Percentiles rank a stretch among this genome's conserved stretches.
phyloP scores from a whole-genome alignment of 768 basidiomycete species.

The Russula griseocarnosa region DNA sequence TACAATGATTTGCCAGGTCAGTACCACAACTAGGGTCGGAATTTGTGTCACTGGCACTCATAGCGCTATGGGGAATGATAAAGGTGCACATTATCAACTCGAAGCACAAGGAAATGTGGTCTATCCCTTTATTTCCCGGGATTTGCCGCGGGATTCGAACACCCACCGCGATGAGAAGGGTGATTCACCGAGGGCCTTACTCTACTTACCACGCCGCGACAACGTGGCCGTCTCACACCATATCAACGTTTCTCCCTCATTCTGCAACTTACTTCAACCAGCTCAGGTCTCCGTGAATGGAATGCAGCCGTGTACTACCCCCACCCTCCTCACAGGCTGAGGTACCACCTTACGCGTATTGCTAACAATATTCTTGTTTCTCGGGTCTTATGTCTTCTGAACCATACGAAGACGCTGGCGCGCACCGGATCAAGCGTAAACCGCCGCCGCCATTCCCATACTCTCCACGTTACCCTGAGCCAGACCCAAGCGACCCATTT shows the following conservation, averaged over 20 bases:
- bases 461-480: constrained; percentile 55
- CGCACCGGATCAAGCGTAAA: constrained; percentile 46
- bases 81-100: neutral
- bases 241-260: constrained; percentile 23
- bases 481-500: constrained; percentile 68
- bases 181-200: constrained; percentile 14
- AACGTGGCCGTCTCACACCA: constrained; percentile 23
- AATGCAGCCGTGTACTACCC: constrained; percentile 1
- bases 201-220: constrained; percentile 15
- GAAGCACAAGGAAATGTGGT: neutral
- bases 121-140: neutral
- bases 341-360: neutral
- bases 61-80: neutral
- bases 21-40: neutral
- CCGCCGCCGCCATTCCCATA: constrained; percentile 52
- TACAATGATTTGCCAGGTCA: neutral
- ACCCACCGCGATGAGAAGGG: constrained; percentile 11
- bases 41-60: neutral
- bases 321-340: constrained; percentile 4
- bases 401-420: constrained; percentile 1
- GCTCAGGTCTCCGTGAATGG: neutral
- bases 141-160: constrained; percentile 7
- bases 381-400: constrained; percentile 14
- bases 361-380: constrained; percentile 7
- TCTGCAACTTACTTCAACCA: constrained; percentile 23